Evolutionary conservation across 768 basidiomycete species (phyloP).

Genomic region (Gloeophyllum trabeum): DNA sequence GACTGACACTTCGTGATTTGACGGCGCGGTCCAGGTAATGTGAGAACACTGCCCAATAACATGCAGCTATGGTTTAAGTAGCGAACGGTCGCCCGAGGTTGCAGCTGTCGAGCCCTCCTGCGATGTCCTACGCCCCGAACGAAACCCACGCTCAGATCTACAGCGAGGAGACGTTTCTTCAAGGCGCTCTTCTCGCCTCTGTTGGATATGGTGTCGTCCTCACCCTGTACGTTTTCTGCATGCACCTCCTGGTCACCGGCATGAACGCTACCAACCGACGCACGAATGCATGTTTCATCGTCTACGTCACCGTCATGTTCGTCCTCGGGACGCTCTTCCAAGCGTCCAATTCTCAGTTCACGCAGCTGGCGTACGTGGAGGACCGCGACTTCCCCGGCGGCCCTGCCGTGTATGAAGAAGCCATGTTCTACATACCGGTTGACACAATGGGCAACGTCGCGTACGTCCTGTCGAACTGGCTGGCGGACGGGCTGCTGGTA

Average conservation of each 20-base stretch:
- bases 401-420: constrained; percentile 8
- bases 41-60: too few species aligned
- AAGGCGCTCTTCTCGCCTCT: background rate
- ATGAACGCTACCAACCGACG: background rate
- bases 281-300: constrained; percentile 11
- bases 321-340: constrained; percentile 8
- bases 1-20: too few species aligned
- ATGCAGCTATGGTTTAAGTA: too few species aligned
- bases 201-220: background rate
- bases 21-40: too few species aligned
- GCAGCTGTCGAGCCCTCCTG: too few species aligned
- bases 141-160: background rate
- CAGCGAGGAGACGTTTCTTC: background rate
- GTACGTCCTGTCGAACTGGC: background rate
- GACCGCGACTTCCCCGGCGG: constrained; percentile 12
- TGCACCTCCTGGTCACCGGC: background rate
- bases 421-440: constrained; percentile 1
- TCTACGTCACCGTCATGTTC: constrained; percentile 8
- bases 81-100: too few species aligned
- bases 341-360: constrained; percentile 8
- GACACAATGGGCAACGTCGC: too few species aligned
- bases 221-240: background rate
- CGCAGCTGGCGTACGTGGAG: constrained; percentile 11
- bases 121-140: too few species aligned
- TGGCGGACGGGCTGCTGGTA: background rate